Evolutionary conservation across 2,329 filamentous ascomycete species (phyloP).

Genomic region (Torrubiella hemipterigena): DNA sequence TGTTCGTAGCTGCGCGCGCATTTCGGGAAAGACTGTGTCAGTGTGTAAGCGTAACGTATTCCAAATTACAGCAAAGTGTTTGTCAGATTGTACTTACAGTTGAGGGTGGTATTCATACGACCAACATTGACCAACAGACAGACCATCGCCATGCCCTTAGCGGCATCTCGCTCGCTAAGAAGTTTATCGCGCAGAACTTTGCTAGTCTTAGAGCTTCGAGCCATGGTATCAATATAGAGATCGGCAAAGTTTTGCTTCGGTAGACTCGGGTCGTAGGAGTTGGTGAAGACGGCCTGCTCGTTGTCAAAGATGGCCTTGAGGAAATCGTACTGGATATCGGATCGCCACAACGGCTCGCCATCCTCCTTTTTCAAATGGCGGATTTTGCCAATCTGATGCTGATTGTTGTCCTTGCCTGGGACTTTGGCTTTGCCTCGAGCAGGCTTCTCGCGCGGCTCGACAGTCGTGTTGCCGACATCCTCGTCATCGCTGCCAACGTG

Average conservation of each 20-base stretch:
- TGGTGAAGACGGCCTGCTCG: constrained; percentile 68
- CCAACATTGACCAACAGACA: constrained; percentile 95
- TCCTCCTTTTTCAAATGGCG: constrained; percentile 81
- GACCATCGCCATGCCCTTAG: constrained; percentile 98
- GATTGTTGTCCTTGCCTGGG: constrained; percentile 21
- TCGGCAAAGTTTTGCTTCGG: constrained; percentile 78
- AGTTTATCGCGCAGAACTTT: constrained; percentile 97
- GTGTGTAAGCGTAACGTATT: no score
- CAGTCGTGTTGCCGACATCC: constrained; percentile 25
- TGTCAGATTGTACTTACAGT: constrained; percentile 55
- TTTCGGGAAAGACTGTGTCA: constrained; percentile 86
- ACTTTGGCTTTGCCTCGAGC: constrained; percentile 22
- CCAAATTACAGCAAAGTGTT: constrained; percentile 5
- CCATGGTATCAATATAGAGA: constrained; percentile 97
- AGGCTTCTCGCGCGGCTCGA: constrained; percentile 29
- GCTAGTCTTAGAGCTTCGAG: constrained; percentile 95
- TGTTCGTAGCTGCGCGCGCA: constrained; percentile 93
- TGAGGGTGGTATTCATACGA: constrained; percentile 96
- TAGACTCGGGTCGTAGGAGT: constrained; percentile 60
- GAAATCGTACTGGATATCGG: constrained; percentile 83
- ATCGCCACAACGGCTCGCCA: constrained; percentile 74
- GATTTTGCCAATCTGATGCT: constrained; percentile 52
- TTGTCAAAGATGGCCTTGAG: constrained; percentile 71
- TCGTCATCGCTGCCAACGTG: constrained; percentile 34
- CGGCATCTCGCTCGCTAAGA: constrained; percentile 78